Base-by-base conservation (phyloP, 2,329 filamentous ascomycete species). In the Pyrenochaeta sp. region DNA sequence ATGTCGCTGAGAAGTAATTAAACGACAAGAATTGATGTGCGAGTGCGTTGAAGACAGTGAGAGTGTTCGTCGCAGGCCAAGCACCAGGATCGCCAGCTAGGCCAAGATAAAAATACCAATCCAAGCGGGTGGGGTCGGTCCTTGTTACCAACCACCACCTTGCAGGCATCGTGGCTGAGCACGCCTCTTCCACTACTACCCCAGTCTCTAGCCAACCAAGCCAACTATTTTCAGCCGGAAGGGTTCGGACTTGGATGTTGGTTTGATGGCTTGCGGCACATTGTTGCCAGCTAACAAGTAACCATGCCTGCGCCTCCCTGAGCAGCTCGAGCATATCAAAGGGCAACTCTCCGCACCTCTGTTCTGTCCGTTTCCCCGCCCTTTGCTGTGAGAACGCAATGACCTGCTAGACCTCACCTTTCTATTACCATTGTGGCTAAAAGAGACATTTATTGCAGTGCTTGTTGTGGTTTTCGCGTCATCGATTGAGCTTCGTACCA, bases 81-180 rank as follows among this genome's bases (percentile, higher is more conserved):
- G 50, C 37, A 44, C 54, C 43, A 34, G 40, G 50, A 43, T 44
- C 42, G 42, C 28, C 42, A n/a, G 25, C 45, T 47, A 30, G 28
- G 45, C 54, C 55, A 56, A 51, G 40, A 50, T 58, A 58, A 62
- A 65, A 67, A 65, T 67, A 65, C 50, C 42, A 50, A 49, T 49
- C 56, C 56, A 56, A 61, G 58, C 55, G 27, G 55, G 62, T 64
- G 60, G 64, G 58, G 57, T 56, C 48, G 55, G 48, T 58, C 49
- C 51, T 64, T 48, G 52, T 37, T 39, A 39, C 36, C 32, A 36
- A 39, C 36, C 36, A n/a, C 15, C 15, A 19, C 19, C 49, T 57
- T 50, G 51, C 42, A 56, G 50, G 56, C 54, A 52, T 50, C 46
- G 61, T 66, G 68, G 67, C 69, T 69, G 65, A 68, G 68, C 61